Conservation (phyloP, 257 asterid species). For the Verbena officinalis region DNA sequence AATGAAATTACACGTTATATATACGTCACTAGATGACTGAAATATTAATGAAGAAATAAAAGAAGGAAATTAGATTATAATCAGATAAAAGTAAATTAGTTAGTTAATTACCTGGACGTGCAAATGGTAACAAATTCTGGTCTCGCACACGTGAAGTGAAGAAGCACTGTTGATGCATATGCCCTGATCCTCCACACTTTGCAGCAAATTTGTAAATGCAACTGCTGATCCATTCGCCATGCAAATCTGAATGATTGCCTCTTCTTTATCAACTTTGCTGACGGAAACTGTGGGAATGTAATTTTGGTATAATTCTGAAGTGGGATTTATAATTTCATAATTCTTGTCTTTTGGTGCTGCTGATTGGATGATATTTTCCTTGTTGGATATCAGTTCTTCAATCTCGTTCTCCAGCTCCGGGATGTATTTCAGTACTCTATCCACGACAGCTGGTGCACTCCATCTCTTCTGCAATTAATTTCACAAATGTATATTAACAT, state of each 20-base stretch:
- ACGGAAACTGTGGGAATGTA: constrained; percentile 22
- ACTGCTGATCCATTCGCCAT: background rate
- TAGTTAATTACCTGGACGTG: constrained; percentile 34
- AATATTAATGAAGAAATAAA: too few relatives aligned
- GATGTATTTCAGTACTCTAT: constrained; percentile 40
- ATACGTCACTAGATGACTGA: too few relatives aligned
- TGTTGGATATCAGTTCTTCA: constrained; percentile 25
- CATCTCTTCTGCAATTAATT: constrained; percentile 46
- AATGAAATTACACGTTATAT: too few relatives aligned
- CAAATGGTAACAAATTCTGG: constrained; percentile 33
- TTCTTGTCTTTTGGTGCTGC: constrained; percentile 14
- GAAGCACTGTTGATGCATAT: constrained; percentile 37
- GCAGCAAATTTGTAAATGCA: constrained; percentile 23
- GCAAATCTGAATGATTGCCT: constrained; percentile 46
- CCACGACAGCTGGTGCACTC: constrained; percentile 52
- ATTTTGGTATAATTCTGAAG: background rate
- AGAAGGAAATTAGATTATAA: background rate
- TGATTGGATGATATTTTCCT: constrained; percentile 24
- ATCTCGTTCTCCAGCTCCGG: constrained; percentile 47
- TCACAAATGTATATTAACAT: background rate
- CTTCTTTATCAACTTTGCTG: constrained; percentile 29
- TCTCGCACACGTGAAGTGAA: constrained; percentile 24
- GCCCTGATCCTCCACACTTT: constrained; percentile 36
- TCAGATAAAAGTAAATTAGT: background rate
- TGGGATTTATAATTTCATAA: background rate